phyloP scores from a whole-genome alignment of 1,284 basidiomycete species.

The Pseudozyma hubeiensis region DNA sequence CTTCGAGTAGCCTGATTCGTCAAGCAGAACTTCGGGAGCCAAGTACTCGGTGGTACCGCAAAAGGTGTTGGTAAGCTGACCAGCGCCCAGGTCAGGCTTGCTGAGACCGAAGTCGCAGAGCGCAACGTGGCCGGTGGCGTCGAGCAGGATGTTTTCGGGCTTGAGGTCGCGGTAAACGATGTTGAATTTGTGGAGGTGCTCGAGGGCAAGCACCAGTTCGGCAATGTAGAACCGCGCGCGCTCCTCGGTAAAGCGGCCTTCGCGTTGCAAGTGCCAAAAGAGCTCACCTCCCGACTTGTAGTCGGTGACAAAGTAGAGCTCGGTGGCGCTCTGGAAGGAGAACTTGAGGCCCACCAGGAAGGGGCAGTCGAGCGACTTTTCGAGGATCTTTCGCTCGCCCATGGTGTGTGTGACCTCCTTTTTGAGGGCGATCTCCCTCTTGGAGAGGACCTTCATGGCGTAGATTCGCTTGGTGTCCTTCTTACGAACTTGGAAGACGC shows the following conservation, averaged over 20 bases:
- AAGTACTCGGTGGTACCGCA: constrained; percentile 90
- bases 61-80: constrained; percentile 96
- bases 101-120: constrained; percentile 98
- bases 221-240: constrained; percentile 96
- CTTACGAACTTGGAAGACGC: constrained; percentile 97
- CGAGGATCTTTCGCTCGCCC: constrained; percentile 97
- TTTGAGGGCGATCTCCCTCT: constrained; percentile 98
- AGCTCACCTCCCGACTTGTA: constrained; percentile 99
- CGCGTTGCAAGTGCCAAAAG: constrained; percentile 94
- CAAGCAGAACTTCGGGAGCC: constrained; percentile 96
- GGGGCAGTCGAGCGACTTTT: constrained; percentile 90
- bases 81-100: constrained; percentile 91
- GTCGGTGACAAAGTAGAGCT: constrained; percentile 97
- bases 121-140: constrained; percentile 97
- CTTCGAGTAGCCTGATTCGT: constrained; percentile 98
- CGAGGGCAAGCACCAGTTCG: constrained; percentile 91
- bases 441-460: constrained; percentile 99
- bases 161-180: constrained; percentile 98
- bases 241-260: constrained; percentile 94
- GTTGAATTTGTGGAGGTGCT: constrained; percentile 96
- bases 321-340: constrained; percentile 94
- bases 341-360: constrained; percentile 99
- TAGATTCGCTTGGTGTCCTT: constrained; percentile 98
- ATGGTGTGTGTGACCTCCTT: constrained; percentile 99
- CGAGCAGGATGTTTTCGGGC: constrained; percentile 95